Evolutionary conservation across 208 protist species (phyloP), one percentile per base, ranked within the genome.

Genomic region (Crithidia brevicula): DNA sequence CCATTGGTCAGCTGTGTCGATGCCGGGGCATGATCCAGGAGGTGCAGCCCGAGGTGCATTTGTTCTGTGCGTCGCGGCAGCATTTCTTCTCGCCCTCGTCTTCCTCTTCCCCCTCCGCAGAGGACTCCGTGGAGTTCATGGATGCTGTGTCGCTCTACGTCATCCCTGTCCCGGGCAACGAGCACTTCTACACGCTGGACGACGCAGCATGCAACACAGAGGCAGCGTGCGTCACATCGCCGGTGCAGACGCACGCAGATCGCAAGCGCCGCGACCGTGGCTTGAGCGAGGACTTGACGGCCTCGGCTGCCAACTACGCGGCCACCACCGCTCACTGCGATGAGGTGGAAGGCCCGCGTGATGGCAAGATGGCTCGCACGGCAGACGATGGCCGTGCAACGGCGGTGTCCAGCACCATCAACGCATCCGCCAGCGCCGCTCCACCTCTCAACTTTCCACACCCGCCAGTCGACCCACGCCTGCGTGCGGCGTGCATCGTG

Each of bases 11-110:
- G 36, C 67, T 93, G 11, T 87, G 72, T 31, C 77, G 83, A 0
- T 93, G 86, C 57, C 82, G 90, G 3, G 90, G 86, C 27, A 95
- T 95, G 90, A 85, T 95, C 28, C 90, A 95, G 57, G 86, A 95
- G 51, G 69, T 95, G 18, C 67, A 88, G 1, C 67, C 85, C 0
- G 82, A 87, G 43, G 31, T 90, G 11, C 73, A 64, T 11, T 59
- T 95, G 3, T 89, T 89, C 63, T 70, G 74, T 45, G 79, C 85
- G 3, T 74, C 60, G 5, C 20, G 40, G 20, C 27, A 47, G 28
- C 63, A 84, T 52, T 88, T 91, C 46, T 87, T 91, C 27, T 53
- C 56, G 23, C 25, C 28, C 28, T 23, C 54, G 4, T 3, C 36
- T 16, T 16, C 20, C n/a, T 10, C 52, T 0, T 18, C 18, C 5